Percentiles rank a stretch among this genome's conserved stretches.
Conservation (phyloP, 2,329 filamentous ascomycete genomes). For the Fusarium sp. region DNA sequence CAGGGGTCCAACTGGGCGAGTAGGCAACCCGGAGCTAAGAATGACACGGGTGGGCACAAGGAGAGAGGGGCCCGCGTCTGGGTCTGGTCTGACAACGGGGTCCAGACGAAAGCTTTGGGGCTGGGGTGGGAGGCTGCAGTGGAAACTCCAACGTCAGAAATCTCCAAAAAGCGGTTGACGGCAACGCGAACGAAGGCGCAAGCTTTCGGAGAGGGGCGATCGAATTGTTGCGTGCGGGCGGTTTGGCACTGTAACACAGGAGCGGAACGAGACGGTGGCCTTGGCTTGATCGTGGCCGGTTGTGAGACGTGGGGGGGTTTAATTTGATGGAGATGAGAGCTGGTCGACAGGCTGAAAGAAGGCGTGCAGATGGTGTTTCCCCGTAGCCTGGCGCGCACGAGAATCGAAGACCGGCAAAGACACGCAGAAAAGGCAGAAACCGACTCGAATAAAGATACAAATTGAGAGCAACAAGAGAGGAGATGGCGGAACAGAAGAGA, state of each 20-base stretch:
- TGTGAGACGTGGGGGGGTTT: conserved; percentile 21
- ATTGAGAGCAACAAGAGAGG: conserved; percentile 5
- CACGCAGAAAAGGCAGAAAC: neutral
- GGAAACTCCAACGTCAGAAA: conserved; percentile 17
- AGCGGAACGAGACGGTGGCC: conserved; percentile 2
- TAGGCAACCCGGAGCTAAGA: conserved; percentile 30
- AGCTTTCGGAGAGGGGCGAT: neutral
- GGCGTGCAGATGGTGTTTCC: neutral
- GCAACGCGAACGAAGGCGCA: neutral
- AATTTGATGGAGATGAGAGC: conserved; percentile 19
- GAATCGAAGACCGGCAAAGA: conserved; percentile 1
- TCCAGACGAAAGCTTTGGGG: conserved; percentile 10
- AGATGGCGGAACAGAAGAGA: neutral
- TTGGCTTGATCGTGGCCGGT: neutral
- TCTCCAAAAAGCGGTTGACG: neutral
- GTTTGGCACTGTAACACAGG: neutral
- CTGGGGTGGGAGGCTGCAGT: conserved; percentile 15
- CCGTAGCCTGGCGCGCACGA: neutral
- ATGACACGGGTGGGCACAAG: conserved; percentile 34
- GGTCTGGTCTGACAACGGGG: conserved; percentile 33
- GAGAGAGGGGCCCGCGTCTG: conserved; percentile 4
- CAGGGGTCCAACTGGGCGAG: conserved; percentile 34
- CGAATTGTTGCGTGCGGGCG: neutral
- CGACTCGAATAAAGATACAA: neutral
- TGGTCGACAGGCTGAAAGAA: conserved; percentile 6